Evolutionary conservation across 1,284 basidiomycete species (phyloP), one percentile per base, ranked within the genome.

Genomic region (Ustilago nuda): DNA sequence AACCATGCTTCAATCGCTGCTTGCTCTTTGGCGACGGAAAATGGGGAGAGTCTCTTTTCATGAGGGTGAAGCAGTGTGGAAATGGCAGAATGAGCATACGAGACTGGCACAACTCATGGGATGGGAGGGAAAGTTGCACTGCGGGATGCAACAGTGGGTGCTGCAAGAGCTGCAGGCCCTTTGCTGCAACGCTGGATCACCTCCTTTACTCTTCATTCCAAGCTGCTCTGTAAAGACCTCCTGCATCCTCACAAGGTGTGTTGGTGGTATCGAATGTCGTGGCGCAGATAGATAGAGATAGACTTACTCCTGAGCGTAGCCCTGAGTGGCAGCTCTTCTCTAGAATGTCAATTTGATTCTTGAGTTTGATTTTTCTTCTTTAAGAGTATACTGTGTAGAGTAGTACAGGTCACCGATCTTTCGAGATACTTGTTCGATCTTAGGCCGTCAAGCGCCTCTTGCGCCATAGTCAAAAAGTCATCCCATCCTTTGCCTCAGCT

Each of bases 361-460:
- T 11, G 3, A 27, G n/a, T 33, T 51, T 27, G 23, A 51, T 27
- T 27, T 32, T 32, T 12, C 32, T 51, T 17, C 17, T 19, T 32
- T 33, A 6, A 41, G 8, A 13, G 48, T 32, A 33, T 17, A 27
- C 23, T 27, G 23, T 27, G 23, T 19, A 19, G 19, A 19, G 19
- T 19, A 19, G 19, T 19, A 19, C 19, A 19, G 19, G 1, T 27
- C n/a, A 27, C 23, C 3, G 23, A 11, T 51, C 23, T 51, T 53
- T 53, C 51, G 51, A 53, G 51, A 53, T 32, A 36, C n/a, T 53
- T 53, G 33, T 53, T 53, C 51, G 32, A 53, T 36, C 15, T 15
- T 33, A 15, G 27, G 13, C 27, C 48, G 11, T 32, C 12, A 13
- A 32, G 48, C 48, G 48, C 30, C 48, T 50, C 48, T 50, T 13